These are phyloP conservation scores for Picochlorum sp. DNA, from an alignment of 139 green algal genomes.

Conservation along the genomic window DNA sequence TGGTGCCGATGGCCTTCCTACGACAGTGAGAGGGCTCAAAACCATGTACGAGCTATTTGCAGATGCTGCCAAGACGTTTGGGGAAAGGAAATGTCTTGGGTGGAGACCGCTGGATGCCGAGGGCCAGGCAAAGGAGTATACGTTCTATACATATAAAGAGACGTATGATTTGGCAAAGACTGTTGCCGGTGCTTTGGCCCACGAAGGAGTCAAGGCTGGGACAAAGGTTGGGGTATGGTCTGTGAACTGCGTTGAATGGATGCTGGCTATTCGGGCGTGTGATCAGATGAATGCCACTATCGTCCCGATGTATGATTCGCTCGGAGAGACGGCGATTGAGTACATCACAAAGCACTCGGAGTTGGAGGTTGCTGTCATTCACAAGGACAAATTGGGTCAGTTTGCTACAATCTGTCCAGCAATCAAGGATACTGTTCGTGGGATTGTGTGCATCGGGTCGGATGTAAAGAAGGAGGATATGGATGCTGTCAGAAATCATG, in stretches of 20 bases:
- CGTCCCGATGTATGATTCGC: slow-evolving; percentile 90
- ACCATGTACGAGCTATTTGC: slow-evolving; percentile 75
- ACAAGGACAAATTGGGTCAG: slow-evolving; percentile 14
- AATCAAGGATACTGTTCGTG: slow-evolving; percentile 47
- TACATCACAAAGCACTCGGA: slow-evolving; percentile 83
- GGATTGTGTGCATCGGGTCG: slow-evolving; percentile 37
- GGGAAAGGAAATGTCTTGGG: slow-evolving; percentile 23
- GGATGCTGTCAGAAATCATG: not conserved
- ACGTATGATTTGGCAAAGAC: slow-evolving; percentile 20
- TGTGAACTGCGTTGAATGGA: slow-evolving; percentile 84
- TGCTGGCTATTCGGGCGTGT: slow-evolving; percentile 76
- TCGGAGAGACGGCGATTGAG: slow-evolving; percentile 81
- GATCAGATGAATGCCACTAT: slow-evolving; percentile 16
- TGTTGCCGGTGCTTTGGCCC: slow-evolving; percentile 25
- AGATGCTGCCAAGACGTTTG: slow-evolving; percentile 37
- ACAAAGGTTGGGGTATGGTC: slow-evolving; percentile 58
- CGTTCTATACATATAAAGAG: slow-evolving; percentile 50
- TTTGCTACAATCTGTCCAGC: slow-evolving; percentile 43
- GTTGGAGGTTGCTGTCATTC: slow-evolving; percentile 10
- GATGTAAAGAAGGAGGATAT: not conserved
- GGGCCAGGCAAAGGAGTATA: slow-evolving; percentile 26
- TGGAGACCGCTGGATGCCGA: slow-evolving; percentile 25
- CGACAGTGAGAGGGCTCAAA: slow-evolving; percentile 10
- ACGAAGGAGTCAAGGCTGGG: slow-evolving; percentile 27
- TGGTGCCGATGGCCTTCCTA: slow-evolving; percentile 1